A percentile compares a stretch with the other conserved stretches of the same genome.
phyloP scores from a whole-genome alignment of 805 yeast genomes.

The Schizosaccharomyces octosporus region DNA sequence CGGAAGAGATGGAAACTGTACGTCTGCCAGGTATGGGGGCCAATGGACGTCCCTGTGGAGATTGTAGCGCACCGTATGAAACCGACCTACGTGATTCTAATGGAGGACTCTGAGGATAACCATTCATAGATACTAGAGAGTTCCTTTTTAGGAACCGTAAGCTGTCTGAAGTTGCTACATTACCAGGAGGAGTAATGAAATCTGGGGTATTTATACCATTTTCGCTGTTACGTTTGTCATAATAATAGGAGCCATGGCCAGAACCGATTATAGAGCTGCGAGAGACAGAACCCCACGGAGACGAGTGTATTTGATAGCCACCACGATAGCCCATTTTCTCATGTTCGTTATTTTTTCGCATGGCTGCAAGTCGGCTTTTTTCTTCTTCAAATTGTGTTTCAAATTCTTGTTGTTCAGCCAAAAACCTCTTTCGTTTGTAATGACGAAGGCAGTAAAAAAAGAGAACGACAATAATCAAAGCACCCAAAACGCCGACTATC shows the following conservation, averaged over 20 bases:
- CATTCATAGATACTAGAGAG: background rate
- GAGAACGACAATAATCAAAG: background rate
- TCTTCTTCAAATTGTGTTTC: background rate
- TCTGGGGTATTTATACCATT: background rate
- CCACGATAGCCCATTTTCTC: background rate
- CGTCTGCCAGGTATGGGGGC: background rate
- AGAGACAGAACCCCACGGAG: background rate
- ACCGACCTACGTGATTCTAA: background rate
- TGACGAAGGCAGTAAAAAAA: background rate
- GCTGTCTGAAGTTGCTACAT: background rate
- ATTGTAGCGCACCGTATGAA: background rate
- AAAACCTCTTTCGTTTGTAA: background rate
- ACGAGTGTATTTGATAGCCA: background rate
- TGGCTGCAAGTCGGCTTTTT: background rate
- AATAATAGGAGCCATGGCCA: background rate
- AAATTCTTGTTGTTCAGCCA: background rate
- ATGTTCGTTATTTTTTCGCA: background rate
- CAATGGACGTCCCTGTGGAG: background rate
- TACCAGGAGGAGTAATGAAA: background rate
- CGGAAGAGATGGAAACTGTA: background rate
- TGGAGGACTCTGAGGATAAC: background rate
- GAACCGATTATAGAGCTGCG: background rate
- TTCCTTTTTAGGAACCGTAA: background rate
- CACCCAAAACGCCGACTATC: background rate
- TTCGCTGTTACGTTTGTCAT: background rate